Evolutionary conservation across 495 filamentous ascomycete species (phyloP), one percentile per base, ranked within the genome.

Genomic region (Annulohypoxylon maeteangense): DNA sequence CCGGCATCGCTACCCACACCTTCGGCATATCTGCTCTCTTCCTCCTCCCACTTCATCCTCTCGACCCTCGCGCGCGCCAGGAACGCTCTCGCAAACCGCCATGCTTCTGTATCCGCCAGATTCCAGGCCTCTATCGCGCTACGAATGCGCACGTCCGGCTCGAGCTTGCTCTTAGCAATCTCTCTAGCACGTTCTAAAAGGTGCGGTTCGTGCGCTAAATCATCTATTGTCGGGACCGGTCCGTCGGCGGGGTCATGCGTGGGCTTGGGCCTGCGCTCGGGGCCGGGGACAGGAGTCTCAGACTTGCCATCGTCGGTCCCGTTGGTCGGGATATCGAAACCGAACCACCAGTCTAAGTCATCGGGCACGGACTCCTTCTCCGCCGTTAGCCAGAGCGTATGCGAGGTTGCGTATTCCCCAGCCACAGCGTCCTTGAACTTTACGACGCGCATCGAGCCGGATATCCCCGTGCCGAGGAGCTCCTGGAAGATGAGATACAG

Each of bases 101-200:
- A 99, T 2, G 91, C 92, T 81, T 99, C 95, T 7, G 92, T 91
- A 79, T 97, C 93, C 4, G 92, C 94, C 70, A 97, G 70, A 79
- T 95, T 97, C 95, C 95, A 99, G 67, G 92, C 91, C 84, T 98
- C 95, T 16, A 92, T 85, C 42, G 90, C 88, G 22, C 85, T 84
- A 42, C 86, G 83, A 29, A 93, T 78, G 62, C 76, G 73, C n/a
- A 77, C 71, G 25, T 81, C 75, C 25, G 75, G 68, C 32, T 72
- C 68, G 6, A 45, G 67, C 69, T 79, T 82, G 67, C 80, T 80
- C 69, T 83, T 83, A 7, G 89, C 79, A 8, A 88, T 72, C 12
- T 86, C 82, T 3, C 84, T 81, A 14, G 90, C 90, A 48, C 82
- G 85, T n/a, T 78, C 75, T n/a, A 94, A 78, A 58, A 94, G 73